A percentile compares a stretch with the other conserved stretches of the same genome.
Conservation (phyloP, 2,329 filamentous ascomycete species). For the Talaromyces sp. region DNA sequence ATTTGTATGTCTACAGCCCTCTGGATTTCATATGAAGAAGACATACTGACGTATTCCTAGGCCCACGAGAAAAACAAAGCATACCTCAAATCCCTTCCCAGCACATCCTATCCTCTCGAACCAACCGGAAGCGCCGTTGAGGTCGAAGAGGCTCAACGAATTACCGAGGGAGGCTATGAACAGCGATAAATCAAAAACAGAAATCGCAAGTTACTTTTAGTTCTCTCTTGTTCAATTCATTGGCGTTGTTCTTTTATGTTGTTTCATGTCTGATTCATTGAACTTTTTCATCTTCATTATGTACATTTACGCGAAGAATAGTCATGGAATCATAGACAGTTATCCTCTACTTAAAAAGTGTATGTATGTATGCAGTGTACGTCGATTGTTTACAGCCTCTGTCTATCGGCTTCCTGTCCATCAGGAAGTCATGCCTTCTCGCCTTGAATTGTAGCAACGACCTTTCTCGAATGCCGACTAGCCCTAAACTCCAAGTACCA, state of each 20-base stretch:
- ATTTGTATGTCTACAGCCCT: slow-evolving; percentile 58
- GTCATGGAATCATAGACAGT: slow-evolving; percentile 32
- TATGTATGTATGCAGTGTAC: background rate
- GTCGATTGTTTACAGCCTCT: background rate
- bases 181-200: slow-evolving; percentile 50
- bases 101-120: slow-evolving; percentile 75
- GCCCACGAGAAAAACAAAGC: slow-evolving; percentile 85
- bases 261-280: slow-evolving; percentile 20
- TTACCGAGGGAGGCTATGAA: slow-evolving; percentile 57
- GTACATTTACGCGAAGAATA: slow-evolving; percentile 23
- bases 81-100: slow-evolving; percentile 75
- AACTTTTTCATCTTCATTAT: slow-evolving; percentile 29
- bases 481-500: slow-evolving; percentile 91
- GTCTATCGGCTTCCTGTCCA: background rate
- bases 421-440: slow-evolving; percentile 52
- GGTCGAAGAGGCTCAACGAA: slow-evolving; percentile 56
- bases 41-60: slow-evolving; percentile 46
- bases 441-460: slow-evolving; percentile 93
- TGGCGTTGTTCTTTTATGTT: slow-evolving; percentile 11
- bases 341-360: background rate
- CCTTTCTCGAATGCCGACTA: slow-evolving; percentile 69
- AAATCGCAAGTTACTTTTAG: slow-evolving; percentile 9
- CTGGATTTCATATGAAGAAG: background rate
- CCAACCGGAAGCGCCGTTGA: slow-evolving; percentile 58
- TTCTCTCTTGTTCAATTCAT: slow-evolving; percentile 7